Conservation (phyloP, 192 early-diverging fungal species). For the Allomyces arbusculus region DNA sequence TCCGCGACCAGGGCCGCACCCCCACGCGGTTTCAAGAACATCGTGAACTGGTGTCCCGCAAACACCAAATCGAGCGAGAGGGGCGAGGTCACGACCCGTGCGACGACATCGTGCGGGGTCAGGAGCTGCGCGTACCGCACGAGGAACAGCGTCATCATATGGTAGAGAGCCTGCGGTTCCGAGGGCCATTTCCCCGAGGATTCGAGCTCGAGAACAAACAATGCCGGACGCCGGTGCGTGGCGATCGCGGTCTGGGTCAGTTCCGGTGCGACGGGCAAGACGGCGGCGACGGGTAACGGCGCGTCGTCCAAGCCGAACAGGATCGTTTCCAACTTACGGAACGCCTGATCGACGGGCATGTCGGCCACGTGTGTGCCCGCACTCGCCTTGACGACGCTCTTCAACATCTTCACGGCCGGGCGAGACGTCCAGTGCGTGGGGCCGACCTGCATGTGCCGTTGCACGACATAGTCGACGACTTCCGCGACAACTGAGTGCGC, state of each 20-base stretch:
- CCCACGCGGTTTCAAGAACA: neutral
- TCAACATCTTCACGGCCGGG: conserved; percentile 5
- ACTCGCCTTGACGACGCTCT: conserved; percentile 4
- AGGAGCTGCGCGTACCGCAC: neutral
- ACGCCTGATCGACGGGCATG: conserved; percentile 1
- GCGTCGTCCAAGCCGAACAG: conserved; percentile 12
- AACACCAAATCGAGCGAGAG: neutral
- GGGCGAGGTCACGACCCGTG: neutral
- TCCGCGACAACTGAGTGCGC: conserved; percentile 52
- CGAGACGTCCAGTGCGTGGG: conserved; percentile 11
- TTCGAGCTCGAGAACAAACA: neutral
- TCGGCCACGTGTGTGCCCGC: conserved; percentile 2
- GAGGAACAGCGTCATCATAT: neutral
- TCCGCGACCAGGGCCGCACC: neutral
- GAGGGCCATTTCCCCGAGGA: neutral
- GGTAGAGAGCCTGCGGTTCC: neutral
- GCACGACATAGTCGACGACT: conserved; percentile 58
- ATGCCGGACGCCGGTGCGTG: neutral
- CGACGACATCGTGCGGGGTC: neutral
- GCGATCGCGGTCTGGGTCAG: neutral
- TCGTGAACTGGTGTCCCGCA: neutral
- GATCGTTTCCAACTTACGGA: conserved; percentile 12
- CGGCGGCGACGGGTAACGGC: conserved; percentile 16
- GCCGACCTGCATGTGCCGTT: conserved; percentile 37
- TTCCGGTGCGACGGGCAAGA: conserved; percentile 11